These are phyloP conservation scores for Talaromyces ruber DNA, from an alignment of 495 filamentous ascomycete species.

Conservation along the genomic window DNA sequence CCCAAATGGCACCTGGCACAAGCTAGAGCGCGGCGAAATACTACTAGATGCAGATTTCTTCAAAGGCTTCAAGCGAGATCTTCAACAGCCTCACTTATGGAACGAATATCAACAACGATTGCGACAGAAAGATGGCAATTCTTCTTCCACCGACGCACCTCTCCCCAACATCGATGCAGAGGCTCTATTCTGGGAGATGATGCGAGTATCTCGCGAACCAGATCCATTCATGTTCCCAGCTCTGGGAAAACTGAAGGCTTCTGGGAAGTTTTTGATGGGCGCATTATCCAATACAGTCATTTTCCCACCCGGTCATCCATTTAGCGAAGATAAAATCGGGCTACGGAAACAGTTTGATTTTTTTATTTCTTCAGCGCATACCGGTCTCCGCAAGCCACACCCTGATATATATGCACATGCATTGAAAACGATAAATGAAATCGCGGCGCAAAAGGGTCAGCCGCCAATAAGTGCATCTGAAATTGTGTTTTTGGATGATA, in stretches of 20 bases:
- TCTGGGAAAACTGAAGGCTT: constrained; percentile 55
- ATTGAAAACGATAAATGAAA: constrained; percentile 51
- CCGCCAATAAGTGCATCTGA: constrained; percentile 53
- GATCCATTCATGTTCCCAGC: constrained; percentile 87
- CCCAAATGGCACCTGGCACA: constrained; percentile 84
- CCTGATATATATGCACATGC: constrained; percentile 70
- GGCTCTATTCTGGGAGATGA: constrained; percentile 87
- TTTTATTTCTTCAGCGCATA: constrained; percentile 75
- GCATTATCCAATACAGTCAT: constrained; percentile 85
- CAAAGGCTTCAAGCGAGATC: constrained; percentile 62
- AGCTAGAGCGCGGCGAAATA: constrained; percentile 68
- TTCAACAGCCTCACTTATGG: constrained; percentile 61
- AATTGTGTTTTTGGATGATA: constrained; percentile 89
- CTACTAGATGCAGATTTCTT: constrained; percentile 68
- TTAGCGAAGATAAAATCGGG: constrained; percentile 35
- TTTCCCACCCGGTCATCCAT: constrained; percentile 62
- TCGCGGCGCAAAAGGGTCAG: constrained; percentile 45
- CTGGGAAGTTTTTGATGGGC: constrained; percentile 61
- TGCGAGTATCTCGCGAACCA: constrained; percentile 57
- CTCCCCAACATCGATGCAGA: constrained; percentile 71
- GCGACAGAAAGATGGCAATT: constrained; percentile 19
- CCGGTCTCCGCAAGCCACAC: constrained; percentile 84
- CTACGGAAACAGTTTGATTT: constrained; percentile 64
- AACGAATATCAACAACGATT: constrained; percentile 41
- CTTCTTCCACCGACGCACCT: constrained; percentile 28